Base-by-base conservation (phyloP, 331 rosid genomes). In the Cydonia oblonga region DNA sequence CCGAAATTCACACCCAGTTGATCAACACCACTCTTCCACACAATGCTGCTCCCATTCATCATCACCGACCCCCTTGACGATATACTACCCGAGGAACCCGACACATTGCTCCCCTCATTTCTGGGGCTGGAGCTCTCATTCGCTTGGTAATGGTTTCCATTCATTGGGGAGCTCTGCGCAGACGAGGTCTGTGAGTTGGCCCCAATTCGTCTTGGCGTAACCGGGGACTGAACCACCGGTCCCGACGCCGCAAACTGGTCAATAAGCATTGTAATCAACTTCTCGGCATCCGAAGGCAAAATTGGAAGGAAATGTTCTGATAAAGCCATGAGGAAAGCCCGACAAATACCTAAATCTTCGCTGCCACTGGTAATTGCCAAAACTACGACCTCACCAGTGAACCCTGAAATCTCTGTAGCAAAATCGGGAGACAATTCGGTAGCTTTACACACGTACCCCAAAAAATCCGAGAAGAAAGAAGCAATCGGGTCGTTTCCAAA, bases 131-230 rank as follows among this genome's bases (percentile, higher is more conserved):
- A 85, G 59, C 80, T 75, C 68, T 71, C 82, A 80, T 81, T 82
- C 0, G 54, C 52, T 5, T 61, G 95, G 68, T 76, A 57, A 62
- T 76, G 84, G 75, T 77, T 84, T 40, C 54, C 82, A 67, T 83
- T 89, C 75, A 84, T 18, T 1, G 98, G 98, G 30, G 97, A 92
- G 84, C 98, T 85, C 87, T 86, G 98, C 26, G 89, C 35, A 5
- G 98, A 89, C 15, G 93, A 82, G 52, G 80, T 75, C 79, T 84
- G 92, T 0, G 91, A 86, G 75, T 78, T 82, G 28, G 51, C 78
- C 60, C 72, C 79, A 76, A 32, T 66, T 11, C 38, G 89, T 9
- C 85, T 80, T 10, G 89, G 85, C 60, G 90, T 77, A 30, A 73
- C 79, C 44, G 12, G 85, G 42, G 67, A 73, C 83, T 56, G 83